Conservation (phyloP, 148 eudicot genomes). For the Selenicereus undatus region DNA sequence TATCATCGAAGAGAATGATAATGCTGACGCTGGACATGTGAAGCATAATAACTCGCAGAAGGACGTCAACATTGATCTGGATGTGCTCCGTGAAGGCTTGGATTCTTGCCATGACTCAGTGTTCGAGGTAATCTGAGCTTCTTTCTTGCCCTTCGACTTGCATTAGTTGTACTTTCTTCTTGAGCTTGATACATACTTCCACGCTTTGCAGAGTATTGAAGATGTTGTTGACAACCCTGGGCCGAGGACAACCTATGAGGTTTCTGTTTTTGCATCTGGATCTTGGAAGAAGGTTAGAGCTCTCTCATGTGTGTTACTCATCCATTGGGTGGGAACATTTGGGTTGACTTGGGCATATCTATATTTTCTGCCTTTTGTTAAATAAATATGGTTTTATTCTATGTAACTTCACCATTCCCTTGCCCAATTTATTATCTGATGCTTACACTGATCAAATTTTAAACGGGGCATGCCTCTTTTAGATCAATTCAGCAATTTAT, state of each 20-base stretch:
- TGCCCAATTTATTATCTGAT: too few relatives aligned
- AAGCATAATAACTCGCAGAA: conserved; percentile 29
- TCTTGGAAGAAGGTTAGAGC: conserved; percentile 74
- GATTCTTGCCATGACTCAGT: conserved; percentile 51
- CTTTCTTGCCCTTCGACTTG: background rate
- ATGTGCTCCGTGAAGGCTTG: conserved; percentile 67
- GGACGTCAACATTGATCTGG: conserved; percentile 54
- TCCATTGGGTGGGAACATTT: background rate
- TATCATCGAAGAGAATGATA: conserved; percentile 44
- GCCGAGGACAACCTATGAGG: conserved; percentile 68
- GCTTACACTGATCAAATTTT: too few relatives aligned
- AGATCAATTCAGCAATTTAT: too few relatives aligned
- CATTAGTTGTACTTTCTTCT: conserved; percentile 16
- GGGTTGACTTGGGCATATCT: background rate
- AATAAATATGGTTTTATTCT: background rate
- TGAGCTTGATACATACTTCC: conserved; percentile 12
- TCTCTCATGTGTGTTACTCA: background rate
- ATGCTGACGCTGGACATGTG: conserved; percentile 23
- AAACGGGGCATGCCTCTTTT: too few relatives aligned
- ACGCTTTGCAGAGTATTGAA: conserved; percentile 48
- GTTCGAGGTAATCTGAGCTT: conserved; percentile 49
- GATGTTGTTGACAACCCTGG: conserved; percentile 54
- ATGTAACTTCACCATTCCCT: background rate
- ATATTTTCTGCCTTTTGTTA: background rate
- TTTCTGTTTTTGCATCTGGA: conserved; percentile 64